These are phyloP conservation scores for Geotrichum cucujoidarum DNA, from an alignment of 1,139 yeast genomes.

Conservation along the genomic window DNA sequence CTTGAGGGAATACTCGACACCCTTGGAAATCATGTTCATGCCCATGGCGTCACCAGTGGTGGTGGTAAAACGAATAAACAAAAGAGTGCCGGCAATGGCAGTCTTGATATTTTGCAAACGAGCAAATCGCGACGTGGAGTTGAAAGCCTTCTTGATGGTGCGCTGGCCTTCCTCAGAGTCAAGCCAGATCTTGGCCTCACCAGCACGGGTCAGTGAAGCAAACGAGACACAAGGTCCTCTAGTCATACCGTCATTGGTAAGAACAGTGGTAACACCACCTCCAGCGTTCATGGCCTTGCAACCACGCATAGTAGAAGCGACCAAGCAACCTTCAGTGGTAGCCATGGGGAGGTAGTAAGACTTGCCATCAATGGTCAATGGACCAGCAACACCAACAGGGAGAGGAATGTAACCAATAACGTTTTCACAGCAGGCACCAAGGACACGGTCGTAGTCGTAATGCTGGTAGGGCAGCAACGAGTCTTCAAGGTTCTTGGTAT, in stretches of 20 bases:
- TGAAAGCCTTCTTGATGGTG: slow-evolving; percentile 79
- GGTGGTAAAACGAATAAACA: slow-evolving; percentile 88
- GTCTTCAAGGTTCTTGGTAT: slow-evolving; percentile 72
- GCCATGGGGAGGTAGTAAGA: slow-evolving; percentile 96
- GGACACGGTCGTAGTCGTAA: slow-evolving; percentile 91
- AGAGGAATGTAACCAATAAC: slow-evolving; percentile 94
- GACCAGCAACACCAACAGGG: slow-evolving; percentile 98
- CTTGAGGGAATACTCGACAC: slow-evolving; percentile 82
- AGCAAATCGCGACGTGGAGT: slow-evolving; percentile 96
- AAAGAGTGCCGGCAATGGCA: slow-evolving; percentile 88
- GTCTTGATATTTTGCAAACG: slow-evolving; percentile 86
- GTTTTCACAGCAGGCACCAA: slow-evolving; percentile 98
- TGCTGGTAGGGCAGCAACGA: slow-evolving; percentile 69
- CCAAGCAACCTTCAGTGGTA: slow-evolving; percentile 97
- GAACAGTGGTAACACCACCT: slow-evolving; percentile 89
- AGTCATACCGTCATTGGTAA: slow-evolving; percentile 97
- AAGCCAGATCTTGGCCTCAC: slow-evolving; percentile 91
- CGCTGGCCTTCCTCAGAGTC: slow-evolving; percentile 93
- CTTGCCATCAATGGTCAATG: slow-evolving; percentile 80
- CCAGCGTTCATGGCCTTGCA: slow-evolving; percentile 97
- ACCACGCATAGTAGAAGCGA: slow-evolving; percentile 98
- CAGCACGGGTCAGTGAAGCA: slow-evolving; percentile 77
- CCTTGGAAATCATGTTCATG: slow-evolving; percentile 99
- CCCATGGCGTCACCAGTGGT: slow-evolving; percentile 99
- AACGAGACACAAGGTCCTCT: slow-evolving; percentile 97